Evolutionary conservation across 805 yeast genomes (phyloP).

Genomic region (Saccharomycopsis malanga): DNA sequence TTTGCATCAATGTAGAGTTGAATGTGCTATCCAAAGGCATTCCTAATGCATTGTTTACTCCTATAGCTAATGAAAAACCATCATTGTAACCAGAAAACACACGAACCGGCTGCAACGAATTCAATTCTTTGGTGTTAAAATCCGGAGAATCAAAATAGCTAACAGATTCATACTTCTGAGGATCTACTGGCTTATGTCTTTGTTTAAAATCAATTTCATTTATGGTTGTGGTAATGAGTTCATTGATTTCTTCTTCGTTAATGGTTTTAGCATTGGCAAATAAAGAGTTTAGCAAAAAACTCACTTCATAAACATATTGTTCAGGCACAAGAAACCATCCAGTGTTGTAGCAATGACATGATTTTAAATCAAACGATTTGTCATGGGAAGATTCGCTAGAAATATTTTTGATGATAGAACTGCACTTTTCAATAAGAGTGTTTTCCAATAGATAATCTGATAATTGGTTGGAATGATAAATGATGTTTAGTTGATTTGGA

Average conservation of each 20-base stretch:
- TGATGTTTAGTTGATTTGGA: slow-evolving; percentile 5
- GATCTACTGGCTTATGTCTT: no score
- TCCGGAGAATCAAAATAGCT: neutral
- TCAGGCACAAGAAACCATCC: slow-evolving; percentile 17
- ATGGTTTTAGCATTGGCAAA: neutral
- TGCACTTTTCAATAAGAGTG: neutral
- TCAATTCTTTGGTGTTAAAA: neutral
- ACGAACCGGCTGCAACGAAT: neutral
- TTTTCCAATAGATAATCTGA: no score
- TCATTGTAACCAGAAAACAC: neutral
- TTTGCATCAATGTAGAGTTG: neutral
- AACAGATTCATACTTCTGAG: neutral
- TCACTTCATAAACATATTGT: slow-evolving; percentile 15
- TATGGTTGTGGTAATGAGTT: neutral
- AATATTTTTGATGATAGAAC: no score
- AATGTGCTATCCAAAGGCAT: neutral
- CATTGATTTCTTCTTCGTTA: neutral
- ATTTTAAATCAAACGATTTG: slow-evolving; percentile 11
- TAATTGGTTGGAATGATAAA: neutral
- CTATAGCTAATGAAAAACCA: neutral
- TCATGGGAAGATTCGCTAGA: neutral
- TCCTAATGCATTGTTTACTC: slow-evolving; percentile 1
- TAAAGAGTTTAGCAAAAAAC: slow-evolving; percentile 7
- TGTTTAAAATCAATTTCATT: neutral
- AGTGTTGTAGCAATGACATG: slow-evolving; percentile 5